Evolutionary conservation across 2,329 filamentous ascomycete genomes (phyloP).

Genomic region (Thielaviopsis musarum): DNA sequence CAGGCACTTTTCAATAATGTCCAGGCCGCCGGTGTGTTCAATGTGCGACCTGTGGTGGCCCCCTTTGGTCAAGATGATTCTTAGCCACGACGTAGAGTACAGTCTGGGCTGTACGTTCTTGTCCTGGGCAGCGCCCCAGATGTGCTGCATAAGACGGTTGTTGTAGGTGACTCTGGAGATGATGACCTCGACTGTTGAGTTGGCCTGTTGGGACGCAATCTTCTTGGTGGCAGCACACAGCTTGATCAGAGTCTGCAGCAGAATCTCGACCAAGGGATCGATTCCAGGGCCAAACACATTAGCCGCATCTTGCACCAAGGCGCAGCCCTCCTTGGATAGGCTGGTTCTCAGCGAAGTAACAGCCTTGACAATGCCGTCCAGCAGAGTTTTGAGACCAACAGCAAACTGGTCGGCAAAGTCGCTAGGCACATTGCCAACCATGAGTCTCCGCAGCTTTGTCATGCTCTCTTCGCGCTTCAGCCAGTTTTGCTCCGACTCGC

Average conservation of each 20-base stretch:
- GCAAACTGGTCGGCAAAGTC: constrained; percentile 62
- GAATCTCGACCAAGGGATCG: constrained; percentile 76
- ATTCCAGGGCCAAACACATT: constrained; percentile 58
- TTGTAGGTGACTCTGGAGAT: constrained; percentile 68
- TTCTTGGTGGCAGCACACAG: constrained; percentile 83
- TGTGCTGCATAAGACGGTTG: constrained; percentile 66
- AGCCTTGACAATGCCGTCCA: constrained; percentile 82
- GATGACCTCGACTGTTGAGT: constrained; percentile 63
- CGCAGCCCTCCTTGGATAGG: constrained; percentile 72
- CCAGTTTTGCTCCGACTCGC: constrained; percentile 86
- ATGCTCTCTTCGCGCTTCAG: constrained; percentile 67
- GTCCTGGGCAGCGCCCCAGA: constrained; percentile 69
- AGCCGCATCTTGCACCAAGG: constrained; percentile 70
- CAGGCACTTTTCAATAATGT: constrained; percentile 72
- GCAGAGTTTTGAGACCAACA: constrained; percentile 49
- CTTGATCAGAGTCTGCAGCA: constrained; percentile 81
- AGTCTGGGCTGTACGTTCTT: constrained; percentile 81
- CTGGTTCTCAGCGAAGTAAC: constrained; percentile 75
- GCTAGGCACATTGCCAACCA: constrained; percentile 65
- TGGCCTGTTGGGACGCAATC: constrained; percentile 72
- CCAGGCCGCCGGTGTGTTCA: constrained; percentile 70
- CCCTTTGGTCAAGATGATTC: constrained; percentile 64
- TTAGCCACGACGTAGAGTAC: constrained; percentile 69
- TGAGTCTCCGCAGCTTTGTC: constrained; percentile 56
- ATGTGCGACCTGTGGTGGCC: constrained; percentile 62